Conservation (phyloP, 139 green algal species). For the Chlorella sp. region DNA sequence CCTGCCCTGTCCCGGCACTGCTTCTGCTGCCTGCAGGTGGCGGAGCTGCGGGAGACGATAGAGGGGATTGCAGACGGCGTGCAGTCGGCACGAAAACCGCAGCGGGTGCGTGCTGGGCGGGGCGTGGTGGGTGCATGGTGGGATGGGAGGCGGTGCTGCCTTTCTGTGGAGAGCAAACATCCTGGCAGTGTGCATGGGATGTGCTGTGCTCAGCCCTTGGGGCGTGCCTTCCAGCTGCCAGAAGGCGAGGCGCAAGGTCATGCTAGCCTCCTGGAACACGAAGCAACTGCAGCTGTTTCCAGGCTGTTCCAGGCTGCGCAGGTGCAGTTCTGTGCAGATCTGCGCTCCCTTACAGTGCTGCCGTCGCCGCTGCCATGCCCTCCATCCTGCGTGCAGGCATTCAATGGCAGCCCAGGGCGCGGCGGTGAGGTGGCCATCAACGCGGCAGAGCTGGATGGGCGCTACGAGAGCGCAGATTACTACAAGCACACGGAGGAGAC, state of each 20-base stretch:
- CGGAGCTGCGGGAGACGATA: constrained; percentile 64
- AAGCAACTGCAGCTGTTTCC: too few species aligned
- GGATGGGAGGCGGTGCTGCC: too few species aligned
- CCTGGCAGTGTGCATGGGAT: too few species aligned
- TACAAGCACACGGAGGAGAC: constrained; percentile 71
- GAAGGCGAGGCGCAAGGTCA: too few species aligned
- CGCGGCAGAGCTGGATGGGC: constrained; percentile 14
- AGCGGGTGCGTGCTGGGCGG: constrained; percentile 18
- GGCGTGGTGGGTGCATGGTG: neutral
- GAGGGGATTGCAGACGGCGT: constrained; percentile 71
- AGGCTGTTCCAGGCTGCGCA: too few species aligned
- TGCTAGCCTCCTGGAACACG: too few species aligned
- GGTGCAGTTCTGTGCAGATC: too few species aligned
- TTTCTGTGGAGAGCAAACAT: neutral
- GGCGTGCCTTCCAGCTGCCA: too few species aligned
- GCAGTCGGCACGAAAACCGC: constrained; percentile 43
- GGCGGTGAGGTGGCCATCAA: constrained; percentile 36
- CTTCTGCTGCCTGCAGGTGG: constrained; percentile 50
- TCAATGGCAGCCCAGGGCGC: neutral
- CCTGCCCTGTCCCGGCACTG: neutral
- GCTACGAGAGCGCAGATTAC: constrained; percentile 45
- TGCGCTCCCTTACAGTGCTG: neutral
- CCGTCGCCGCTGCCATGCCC: neutral
- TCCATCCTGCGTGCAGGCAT: neutral
- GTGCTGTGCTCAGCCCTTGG: too few species aligned